phyloP scores from a whole-genome alignment of 331 rosid species.

The Dryas integrifolia region DNA sequence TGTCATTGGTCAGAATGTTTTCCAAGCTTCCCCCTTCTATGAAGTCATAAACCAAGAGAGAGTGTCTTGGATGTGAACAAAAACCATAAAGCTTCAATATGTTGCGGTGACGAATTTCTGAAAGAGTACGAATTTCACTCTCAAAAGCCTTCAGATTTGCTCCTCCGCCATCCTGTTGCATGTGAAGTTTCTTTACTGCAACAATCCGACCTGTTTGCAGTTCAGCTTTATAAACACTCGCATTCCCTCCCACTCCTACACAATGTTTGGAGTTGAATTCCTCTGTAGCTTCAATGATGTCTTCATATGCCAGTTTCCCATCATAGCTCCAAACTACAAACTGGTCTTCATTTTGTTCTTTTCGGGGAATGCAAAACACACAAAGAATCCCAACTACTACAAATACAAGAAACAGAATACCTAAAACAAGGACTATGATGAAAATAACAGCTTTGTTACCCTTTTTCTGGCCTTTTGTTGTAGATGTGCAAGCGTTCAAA shows the following conservation, averaged over 20 bases:
- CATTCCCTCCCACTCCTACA: constrained; percentile 25
- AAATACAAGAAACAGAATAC: background rate
- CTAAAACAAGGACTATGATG: background rate
- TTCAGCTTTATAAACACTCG: constrained; percentile 21
- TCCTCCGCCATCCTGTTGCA: constrained; percentile 4
- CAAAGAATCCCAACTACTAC: background rate
- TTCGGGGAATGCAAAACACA: background rate
- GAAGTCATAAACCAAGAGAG: constrained; percentile 24
- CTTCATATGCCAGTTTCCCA: constrained; percentile 16
- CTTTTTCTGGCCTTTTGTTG: background rate
- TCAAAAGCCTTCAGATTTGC: constrained; percentile 19
- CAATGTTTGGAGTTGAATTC: constrained; percentile 19
- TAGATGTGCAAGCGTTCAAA: background rate
- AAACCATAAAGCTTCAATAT: constrained; percentile 32
- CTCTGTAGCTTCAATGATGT: constrained; percentile 30
- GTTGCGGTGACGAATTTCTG: constrained; percentile 21
- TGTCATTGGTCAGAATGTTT: constrained; percentile 10
- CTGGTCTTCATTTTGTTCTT: background rate
- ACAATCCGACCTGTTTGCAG: constrained; percentile 23
- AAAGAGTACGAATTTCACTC: constrained; percentile 21
- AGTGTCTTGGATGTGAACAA: constrained; percentile 21
- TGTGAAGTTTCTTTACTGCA: constrained; percentile 27
- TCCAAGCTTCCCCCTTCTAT: constrained; percentile 25
- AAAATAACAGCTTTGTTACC: background rate
- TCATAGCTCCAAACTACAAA: constrained; percentile 27